These are phyloP conservation scores for Pelargonium australe DNA, from an alignment of 441 rosid genomes.

Conservation along the genomic window DNA sequence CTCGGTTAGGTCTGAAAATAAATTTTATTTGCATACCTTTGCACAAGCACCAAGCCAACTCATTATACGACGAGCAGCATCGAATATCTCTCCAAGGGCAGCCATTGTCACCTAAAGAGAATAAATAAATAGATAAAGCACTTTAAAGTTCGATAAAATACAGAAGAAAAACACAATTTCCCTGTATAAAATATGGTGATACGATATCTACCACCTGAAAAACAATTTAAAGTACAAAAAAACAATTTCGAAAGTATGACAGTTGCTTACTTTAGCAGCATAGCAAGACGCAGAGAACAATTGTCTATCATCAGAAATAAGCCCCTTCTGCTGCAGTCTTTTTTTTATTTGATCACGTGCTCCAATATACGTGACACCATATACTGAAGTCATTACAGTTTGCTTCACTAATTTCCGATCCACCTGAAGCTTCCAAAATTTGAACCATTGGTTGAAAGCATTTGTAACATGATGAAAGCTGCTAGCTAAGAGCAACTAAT, in stretches of 20 bases:
- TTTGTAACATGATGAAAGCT: not conserved
- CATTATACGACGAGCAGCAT: slow-evolving; percentile 95
- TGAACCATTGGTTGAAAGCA: slow-evolving; percentile 16
- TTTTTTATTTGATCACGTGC: slow-evolving; percentile 94
- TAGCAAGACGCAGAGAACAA: slow-evolving; percentile 78
- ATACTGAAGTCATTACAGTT: slow-evolving; percentile 98
- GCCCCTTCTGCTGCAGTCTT: slow-evolving; percentile 89
- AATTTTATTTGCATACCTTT: slow-evolving; percentile 38
- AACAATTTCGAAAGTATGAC: not conserved
- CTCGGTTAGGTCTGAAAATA: not conserved
- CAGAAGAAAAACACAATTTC: slow-evolving; percentile 6
- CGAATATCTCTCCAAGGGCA: slow-evolving; percentile 85
- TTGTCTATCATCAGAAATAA: slow-evolving; percentile 69
- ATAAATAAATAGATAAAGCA: slow-evolving; percentile 9
- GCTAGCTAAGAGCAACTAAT: not conserved
- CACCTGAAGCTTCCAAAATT: slow-evolving; percentile 50
- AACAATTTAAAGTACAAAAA: slow-evolving; percentile 2
- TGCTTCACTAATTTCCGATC: slow-evolving; percentile 91
- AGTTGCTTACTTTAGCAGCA: slow-evolving; percentile 74
- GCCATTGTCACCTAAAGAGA: slow-evolving; percentile 68
- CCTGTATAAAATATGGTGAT: not conserved
- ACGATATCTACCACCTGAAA: not conserved
- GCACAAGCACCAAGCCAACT: slow-evolving; percentile 96
- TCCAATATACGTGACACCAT: slow-evolving; percentile 95
- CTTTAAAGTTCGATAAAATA: not conserved